Base-by-base conservation (phyloP, 495 filamentous ascomycete genomes). In the Penicillium bovifimosum region DNA sequence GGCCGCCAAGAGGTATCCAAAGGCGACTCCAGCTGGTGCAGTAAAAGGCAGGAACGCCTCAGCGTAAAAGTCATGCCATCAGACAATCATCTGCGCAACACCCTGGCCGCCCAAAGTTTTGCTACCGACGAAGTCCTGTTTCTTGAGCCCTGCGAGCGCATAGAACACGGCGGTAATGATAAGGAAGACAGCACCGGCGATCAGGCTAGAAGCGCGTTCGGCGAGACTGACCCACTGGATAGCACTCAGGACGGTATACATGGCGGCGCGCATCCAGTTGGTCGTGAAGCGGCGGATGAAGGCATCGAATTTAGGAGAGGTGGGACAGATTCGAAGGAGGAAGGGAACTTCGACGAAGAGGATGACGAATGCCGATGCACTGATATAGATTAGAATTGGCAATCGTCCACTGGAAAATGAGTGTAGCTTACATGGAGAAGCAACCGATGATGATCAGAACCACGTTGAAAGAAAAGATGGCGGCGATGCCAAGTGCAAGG, bases 41-140 rank as follows among this genome's bases (percentile, higher is more conserved):
- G 28, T 27, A 36, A 31, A 40, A 43, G 47, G 14, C 20, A 47
- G 31, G 18, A 40, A 50, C 48, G 26, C 24, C 43, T 39, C 14
- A 18, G 36, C 39, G 8, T 32, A 29, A 51, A 50, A n/a, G 2
- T 35, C n/a, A 18, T 27, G 18, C 34, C 2, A 48, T 57, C 63
- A 96, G 66, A 98, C 91, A 74, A 99, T 97, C 95, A 97, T 96
- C 76, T 96, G 92, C 54, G 91, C 92, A 56, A 97, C 83, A 16
- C 95, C 93, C 55, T 88, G 86, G 35, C 93, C 93, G 54, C 93
- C 93, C 52, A 99, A 74, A 17, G 95, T 97, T 84, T 97, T 97
- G 77, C 91, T 96, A 29, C 90, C 87, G 47, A 95, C 81, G 69
- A 99, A 99, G 24, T 86, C 89, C 74, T 99, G 93, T 46, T 86